Evolutionary conservation across 176 grass and related monocot genomes (phyloP), one percentile per base, ranked within the genome.

Genomic region (Avena insularis): DNA sequence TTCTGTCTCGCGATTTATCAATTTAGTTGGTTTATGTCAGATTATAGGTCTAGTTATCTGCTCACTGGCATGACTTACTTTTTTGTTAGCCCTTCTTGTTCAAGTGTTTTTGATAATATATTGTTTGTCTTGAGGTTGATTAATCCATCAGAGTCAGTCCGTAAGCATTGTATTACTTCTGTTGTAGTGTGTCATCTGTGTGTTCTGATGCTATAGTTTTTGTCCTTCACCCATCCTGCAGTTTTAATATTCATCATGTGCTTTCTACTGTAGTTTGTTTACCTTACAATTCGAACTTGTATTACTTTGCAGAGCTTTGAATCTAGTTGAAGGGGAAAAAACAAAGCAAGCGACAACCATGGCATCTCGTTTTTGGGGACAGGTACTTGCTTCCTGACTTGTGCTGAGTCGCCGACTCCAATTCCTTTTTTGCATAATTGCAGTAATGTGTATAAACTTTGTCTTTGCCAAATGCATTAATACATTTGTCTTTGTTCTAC

Each of bases 321-420:
- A 35, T 70, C 67, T 8, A 3, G 27, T 16, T 77, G 29, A 81
- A 69, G 59, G 47, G 35, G 51, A 87, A 66, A 29, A 86, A 33
- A 19, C 2, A 3, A 40, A 47, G 46, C 46, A 61, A 36, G 65
- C 69, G 71, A 50, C 29, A 85, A 40, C 36, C 89, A 98, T 98
- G 95, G 60, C 87, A 85, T 98, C 95, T 77, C 93, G 91, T 83
- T 98, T 98, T 82, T 95, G 95, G 95, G 83, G 60, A 77, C 92
- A 91, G 89, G 91, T 90, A 78, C 46, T 40, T 82, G 70, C 20
- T 53, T 74, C 29, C n/a, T 75, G n/a, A 47, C 38, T 19, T 61
- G 13, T 13, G 1, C n/a, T 55, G 8, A 76, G 61, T 23, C 16
- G 14, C 73, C 17, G 47, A 31, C 23, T 21, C 36, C 51, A 15